phyloP scores from a whole-genome alignment of 2,329 filamentous ascomycete genomes.

The Pseudocercospora musae region DNA sequence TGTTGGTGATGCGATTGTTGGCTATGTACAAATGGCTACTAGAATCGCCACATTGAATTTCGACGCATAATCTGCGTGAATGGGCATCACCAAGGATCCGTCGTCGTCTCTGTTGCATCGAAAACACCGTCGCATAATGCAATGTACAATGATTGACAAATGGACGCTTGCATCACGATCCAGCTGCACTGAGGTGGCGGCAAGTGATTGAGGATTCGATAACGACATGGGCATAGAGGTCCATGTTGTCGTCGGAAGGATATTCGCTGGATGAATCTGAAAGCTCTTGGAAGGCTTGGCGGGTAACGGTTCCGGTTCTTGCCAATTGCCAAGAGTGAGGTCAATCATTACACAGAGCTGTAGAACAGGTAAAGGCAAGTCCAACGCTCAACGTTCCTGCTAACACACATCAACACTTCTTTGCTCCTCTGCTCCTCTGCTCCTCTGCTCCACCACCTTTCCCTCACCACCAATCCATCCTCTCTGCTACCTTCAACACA shows the following conservation, averaged over 20 bases:
- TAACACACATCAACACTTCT: too few relatives aligned
- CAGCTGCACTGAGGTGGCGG: too few relatives aligned
- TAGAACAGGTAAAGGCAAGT: neutral
- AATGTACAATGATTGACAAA: neutral
- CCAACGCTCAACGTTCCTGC: neutral
- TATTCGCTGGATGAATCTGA: neutral
- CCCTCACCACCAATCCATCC: neutral
- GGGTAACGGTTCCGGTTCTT: too few relatives aligned
- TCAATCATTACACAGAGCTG: too few relatives aligned
- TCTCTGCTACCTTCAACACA: neutral
- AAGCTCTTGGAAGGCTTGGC: too few relatives aligned
- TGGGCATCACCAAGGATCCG: neutral
- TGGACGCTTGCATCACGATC: neutral
- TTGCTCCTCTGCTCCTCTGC: too few relatives aligned
- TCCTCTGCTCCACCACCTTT: neutral
- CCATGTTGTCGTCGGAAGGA: neutral
- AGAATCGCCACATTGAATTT: too few relatives aligned
- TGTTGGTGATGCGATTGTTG: neutral
- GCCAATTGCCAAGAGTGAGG: too few relatives aligned
- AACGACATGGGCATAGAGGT: neutral
- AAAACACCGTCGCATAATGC: neutral
- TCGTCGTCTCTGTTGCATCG: neutral
- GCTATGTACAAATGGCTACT: too few relatives aligned
- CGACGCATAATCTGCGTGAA: too few relatives aligned
- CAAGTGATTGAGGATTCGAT: neutral